These are phyloP conservation scores for Vachellia pachyceras DNA, from an alignment of 306 rosid genomes.

Conservation along the genomic window DNA sequence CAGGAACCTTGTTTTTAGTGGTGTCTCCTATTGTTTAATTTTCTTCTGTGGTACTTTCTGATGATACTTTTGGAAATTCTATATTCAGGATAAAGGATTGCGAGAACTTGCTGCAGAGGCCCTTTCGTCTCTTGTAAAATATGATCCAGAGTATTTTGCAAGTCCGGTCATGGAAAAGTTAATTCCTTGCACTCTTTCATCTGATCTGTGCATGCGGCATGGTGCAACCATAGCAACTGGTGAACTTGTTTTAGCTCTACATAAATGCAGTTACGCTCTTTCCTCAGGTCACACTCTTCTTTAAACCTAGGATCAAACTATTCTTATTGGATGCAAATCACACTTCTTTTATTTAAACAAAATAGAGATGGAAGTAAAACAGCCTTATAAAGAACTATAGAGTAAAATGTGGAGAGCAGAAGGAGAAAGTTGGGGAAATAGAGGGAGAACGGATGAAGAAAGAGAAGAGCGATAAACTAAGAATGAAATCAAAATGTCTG, in stretches of 20 bases:
- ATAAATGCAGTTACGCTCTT: constrained; percentile 65
- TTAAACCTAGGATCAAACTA: constrained; percentile 34
- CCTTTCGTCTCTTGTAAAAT: constrained; percentile 81
- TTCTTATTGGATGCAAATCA: constrained; percentile 26
- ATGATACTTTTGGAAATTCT: constrained; percentile 41
- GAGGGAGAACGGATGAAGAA: neutral
- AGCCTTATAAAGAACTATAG: neutral
- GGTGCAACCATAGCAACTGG: constrained; percentile 90
- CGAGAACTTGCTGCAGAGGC: constrained; percentile 95
- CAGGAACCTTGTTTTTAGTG: constrained; percentile 2
- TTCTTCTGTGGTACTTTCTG: constrained; percentile 30
- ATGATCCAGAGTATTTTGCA: constrained; percentile 75
- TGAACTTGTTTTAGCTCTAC: constrained; percentile 78
- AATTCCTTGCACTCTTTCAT: constrained; percentile 86
- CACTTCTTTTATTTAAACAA: constrained; percentile 10
- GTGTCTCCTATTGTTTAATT: constrained; percentile 25
- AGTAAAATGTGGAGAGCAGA: neutral
- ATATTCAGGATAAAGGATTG: constrained; percentile 85
- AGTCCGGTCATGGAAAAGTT: constrained; percentile 67
- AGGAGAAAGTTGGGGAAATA: neutral
- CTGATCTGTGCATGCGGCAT: constrained; percentile 97
- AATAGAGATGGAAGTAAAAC: neutral
- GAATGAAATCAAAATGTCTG: neutral
- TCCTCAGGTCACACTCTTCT: constrained; percentile 63
- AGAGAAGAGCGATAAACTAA: neutral